Evolutionary conservation across 2,329 filamentous ascomycete genomes (phyloP).

Genomic region (Paracorniculantispora psalliotae): DNA sequence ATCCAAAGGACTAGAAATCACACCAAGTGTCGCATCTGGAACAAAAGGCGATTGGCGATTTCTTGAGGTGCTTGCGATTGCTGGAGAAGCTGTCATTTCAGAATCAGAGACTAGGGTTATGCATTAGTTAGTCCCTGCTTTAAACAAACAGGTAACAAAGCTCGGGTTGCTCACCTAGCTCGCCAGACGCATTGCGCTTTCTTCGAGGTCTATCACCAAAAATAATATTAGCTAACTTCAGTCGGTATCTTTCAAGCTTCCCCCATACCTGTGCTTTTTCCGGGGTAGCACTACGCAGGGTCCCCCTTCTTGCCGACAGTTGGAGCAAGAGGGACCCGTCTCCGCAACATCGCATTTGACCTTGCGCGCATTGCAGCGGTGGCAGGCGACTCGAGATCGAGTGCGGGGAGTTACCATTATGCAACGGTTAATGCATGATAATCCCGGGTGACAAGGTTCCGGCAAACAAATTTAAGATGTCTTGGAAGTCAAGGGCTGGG

Average conservation of each 20-base stretch:
- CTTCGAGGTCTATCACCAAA: neutral
- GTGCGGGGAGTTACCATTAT: neutral
- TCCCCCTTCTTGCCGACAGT: neutral
- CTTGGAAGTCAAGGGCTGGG: no score
- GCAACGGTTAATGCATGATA: neutral
- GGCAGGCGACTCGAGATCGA: constrained; percentile 1
- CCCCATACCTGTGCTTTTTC: constrained; percentile 3
- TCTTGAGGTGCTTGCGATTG: neutral
- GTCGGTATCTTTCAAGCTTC: neutral
- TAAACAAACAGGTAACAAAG: no score
- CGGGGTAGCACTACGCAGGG: neutral
- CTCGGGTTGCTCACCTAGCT: neutral
- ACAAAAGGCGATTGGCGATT: neutral
- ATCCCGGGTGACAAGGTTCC: neutral
- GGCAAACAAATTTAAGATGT: neutral
- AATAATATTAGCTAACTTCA: neutral
- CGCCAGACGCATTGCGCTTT: constrained; percentile 1
- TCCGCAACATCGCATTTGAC: constrained; percentile 6
- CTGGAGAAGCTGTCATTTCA: neutral
- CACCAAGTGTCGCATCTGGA: neutral
- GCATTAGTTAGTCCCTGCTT: neutral
- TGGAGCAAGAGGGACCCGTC: neutral
- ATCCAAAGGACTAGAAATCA: neutral
- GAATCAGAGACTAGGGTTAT: neutral
- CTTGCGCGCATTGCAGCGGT: neutral